Conservation (phyloP, 2,329 filamentous ascomycete genomes). For the Sclerotinia minor region DNA sequence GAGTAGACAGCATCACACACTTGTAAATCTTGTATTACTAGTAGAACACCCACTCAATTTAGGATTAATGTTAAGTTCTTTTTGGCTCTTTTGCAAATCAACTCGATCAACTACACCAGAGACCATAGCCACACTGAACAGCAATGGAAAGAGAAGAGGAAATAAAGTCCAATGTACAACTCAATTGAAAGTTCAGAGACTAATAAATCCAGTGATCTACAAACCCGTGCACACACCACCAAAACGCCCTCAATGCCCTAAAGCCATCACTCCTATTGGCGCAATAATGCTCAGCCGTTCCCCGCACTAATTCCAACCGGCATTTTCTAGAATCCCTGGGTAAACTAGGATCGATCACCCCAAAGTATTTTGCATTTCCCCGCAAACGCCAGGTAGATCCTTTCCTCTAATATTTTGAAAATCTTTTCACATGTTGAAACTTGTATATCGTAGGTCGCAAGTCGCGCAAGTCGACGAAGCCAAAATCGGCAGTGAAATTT, state of each 20-base stretch:
- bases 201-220: background rate
- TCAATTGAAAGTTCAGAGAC: background rate
- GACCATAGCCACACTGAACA: no score
- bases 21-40: background rate
- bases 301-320: constrained; percentile 23
- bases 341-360: constrained; percentile 1
- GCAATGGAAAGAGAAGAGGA: background rate
- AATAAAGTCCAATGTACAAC: background rate
- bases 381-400: background rate
- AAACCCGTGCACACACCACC: background rate
- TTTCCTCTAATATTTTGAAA: no score
- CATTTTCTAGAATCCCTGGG: background rate
- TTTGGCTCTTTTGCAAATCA: background rate
- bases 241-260: background rate
- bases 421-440: no score
- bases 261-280: constrained; percentile 23
- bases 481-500: no score
- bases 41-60: background rate
- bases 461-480: no score
- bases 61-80: background rate
- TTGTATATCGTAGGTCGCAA: no score
- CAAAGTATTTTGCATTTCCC: background rate
- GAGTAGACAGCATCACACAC: background rate
- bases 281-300: constrained; percentile 26
- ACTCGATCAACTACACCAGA: no score